These are phyloP conservation scores for Lecanosticta acicola DNA, from an alignment of 2,329 filamentous ascomycete species.

Conservation along the genomic window DNA sequence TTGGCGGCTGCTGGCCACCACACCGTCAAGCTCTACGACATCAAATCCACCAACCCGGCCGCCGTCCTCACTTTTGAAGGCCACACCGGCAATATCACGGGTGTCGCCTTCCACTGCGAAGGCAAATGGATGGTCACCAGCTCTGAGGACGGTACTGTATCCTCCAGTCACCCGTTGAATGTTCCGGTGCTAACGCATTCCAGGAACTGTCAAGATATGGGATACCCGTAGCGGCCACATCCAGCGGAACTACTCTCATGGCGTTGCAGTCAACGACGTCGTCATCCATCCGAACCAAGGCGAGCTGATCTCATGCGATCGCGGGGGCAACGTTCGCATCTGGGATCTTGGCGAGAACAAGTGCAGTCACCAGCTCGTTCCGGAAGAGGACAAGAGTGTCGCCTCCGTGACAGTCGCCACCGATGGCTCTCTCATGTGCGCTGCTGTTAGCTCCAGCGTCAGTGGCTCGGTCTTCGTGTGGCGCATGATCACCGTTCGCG, in stretches of 20 bases:
- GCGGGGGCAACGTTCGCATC: slow-evolving; percentile 83
- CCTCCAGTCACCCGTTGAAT: neutral
- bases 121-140: slow-evolving; percentile 99
- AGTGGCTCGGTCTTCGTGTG: slow-evolving; percentile 97
- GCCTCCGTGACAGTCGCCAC: slow-evolving; percentile 93
- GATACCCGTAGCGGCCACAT: slow-evolving; percentile 80
- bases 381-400: slow-evolving; percentile 89
- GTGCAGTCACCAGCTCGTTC: slow-evolving; percentile 91
- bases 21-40: slow-evolving; percentile 95
- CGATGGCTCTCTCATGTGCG: slow-evolving; percentile 86
- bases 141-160: slow-evolving; percentile 69
- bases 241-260: slow-evolving; percentile 89
- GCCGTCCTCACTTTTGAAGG: slow-evolving; percentile 91
- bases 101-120: slow-evolving; percentile 95
- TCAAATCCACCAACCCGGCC: slow-evolving; percentile 96
- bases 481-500: slow-evolving; percentile 79
- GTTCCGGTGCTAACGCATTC: slow-evolving; percentile 4
- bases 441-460: slow-evolving; percentile 67
- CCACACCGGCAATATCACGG: slow-evolving; percentile 92
- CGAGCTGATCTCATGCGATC: slow-evolving; percentile 93
- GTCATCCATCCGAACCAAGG: slow-evolving; percentile 99
- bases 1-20: slow-evolving; percentile 76
- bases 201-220: slow-evolving; percentile 84
- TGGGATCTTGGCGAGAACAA: slow-evolving; percentile 98
- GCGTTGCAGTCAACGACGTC: slow-evolving; percentile 86